Percentiles rank a stretch among this genome's conserved stretches.
Conservation (phyloP, 1,284 basidiomycete genomes). For the Pseudozyma tsukubaensis region DNA sequence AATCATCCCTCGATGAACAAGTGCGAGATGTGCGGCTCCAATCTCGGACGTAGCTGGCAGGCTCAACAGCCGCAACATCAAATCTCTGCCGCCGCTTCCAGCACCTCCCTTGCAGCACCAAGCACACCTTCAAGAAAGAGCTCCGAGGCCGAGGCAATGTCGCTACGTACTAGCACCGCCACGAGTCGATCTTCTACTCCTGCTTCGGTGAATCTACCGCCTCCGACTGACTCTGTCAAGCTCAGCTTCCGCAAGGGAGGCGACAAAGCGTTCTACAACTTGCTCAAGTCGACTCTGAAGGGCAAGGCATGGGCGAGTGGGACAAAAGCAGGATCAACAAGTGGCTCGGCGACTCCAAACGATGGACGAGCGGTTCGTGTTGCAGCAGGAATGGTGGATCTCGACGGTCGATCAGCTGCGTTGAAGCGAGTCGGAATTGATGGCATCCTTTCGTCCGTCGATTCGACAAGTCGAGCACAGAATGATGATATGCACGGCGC, state of each 20-base stretch:
- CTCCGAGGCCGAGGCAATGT: slow-evolving; percentile 33
- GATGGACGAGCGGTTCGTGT: slow-evolving; percentile 22
- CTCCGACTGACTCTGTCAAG: slow-evolving; percentile 71
- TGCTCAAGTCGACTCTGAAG: slow-evolving; percentile 80
- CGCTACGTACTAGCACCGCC: slow-evolving; percentile 32
- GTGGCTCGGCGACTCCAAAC: neutral
- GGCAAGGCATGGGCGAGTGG: slow-evolving; percentile 78
- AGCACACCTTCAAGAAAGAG: slow-evolving; percentile 37
- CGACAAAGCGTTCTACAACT: slow-evolving; percentile 83
- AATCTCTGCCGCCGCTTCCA: slow-evolving; percentile 37
- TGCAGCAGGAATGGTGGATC: slow-evolving; percentile 41
- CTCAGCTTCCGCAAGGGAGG: slow-evolving; percentile 92
- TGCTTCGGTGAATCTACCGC: slow-evolving; percentile 73
- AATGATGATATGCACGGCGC: slow-evolving; percentile 80
- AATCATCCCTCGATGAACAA: slow-evolving; percentile 81
- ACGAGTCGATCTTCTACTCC: slow-evolving; percentile 70
- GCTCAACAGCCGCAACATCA: slow-evolving; percentile 21
- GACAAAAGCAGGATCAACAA: slow-evolving; percentile 2
- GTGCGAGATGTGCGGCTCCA: slow-evolving; percentile 90
- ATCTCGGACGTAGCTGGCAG: slow-evolving; percentile 70
- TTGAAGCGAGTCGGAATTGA: slow-evolving; percentile 51
- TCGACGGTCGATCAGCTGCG: slow-evolving; percentile 48
- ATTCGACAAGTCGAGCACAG: slow-evolving; percentile 73
- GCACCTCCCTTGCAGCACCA: slow-evolving; percentile 21
- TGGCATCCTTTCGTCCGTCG: slow-evolving; percentile 37